Evolutionary conservation across 1,139 yeast species (phyloP), one percentile per base, ranked within the genome.

Genomic region (Candida sanyaensis): DNA sequence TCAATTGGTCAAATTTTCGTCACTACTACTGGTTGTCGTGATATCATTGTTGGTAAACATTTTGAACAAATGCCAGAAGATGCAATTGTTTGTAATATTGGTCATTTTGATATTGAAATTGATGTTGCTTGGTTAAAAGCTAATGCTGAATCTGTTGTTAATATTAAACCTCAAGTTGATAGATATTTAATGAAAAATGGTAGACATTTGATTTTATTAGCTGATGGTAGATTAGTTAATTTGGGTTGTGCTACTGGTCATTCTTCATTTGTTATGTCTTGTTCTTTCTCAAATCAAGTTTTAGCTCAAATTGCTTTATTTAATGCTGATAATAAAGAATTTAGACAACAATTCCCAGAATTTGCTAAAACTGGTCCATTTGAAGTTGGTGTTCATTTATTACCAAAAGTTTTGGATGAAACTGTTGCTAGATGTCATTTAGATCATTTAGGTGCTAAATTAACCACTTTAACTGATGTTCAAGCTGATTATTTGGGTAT

Each of bases 221-320:
- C 99, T 62, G 97, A 92, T 78, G 99, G 99, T 79, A 92, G 99
- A 84, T 87, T 93, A 70, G 99, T 93, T 73, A 93, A 93, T 92
- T 84, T 93, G 75, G 99, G 99, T 66, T 95, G 99, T 81, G 99
- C 99, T 72, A 95, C 99, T 69, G 99, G 99, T 71, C 99, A 93
- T 84, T 88, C 99, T 52, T 91, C 98, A 47, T 93, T 93, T 71
- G 99, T 93, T 71, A 93, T 93, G 99, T 92, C 98, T 57, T 93
- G 99, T 83, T 93, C 99, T 52, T 93, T 93, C 96, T 90, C 98
- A 64, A 93, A 93, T 88, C 99, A 93, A 81, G 99, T 93, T 59
- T 84, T 93, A 73, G 99, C 99, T 64, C 99, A 93, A 83, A 92
- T 95, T 68, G 99, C 99, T 67, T 83, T 93, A 70, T 93, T 81